Base-by-base conservation (phyloP, 1,284 basidiomycete species). In the Pseudozyma tsukubaensis region DNA sequence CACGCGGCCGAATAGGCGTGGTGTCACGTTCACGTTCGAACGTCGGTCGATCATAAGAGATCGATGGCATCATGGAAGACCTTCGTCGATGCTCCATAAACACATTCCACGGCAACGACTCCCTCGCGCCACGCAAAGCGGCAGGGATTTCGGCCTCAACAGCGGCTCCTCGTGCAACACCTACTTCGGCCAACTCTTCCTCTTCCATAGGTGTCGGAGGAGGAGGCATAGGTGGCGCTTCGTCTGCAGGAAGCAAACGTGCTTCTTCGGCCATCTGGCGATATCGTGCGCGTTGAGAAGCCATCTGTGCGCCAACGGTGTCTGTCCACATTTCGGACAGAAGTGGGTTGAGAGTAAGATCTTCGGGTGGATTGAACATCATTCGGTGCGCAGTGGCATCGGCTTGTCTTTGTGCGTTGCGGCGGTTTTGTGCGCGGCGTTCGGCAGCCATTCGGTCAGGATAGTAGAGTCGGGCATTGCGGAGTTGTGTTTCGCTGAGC, bases 81-180 rank as follows among this genome's bases (percentile, higher is more conserved):
- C 71, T 43, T 40, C 72, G 47, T 19, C 72, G 63, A 3, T 64
- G 63, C 49, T 71, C 68, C 56, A 63, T 59, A 14, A 67, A 70
- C 0, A 68, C 43, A 43, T 75, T 71, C 72, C 72, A 75, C 3
- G 72, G 72, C 4, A 75, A 50, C 12, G 70, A 68, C 11, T 69
- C 71, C 32, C 61, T 42, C 0, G 64, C 47, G 5, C 70, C 70
- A 34, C 70, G 48, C 29, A 66, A 50, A 1, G 53, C 68, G 1
- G 63, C 36, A 39, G 69, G 63, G 9, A 72, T 40, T 34, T 45
- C 55, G 8, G 49, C 40, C 7, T 24, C 50, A 3, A 51, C 61
- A 13, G 68, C 63, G 35, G 68, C 59, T 18, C 70, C 59, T 18
- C 70, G 56, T 6, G 70, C 59, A 0, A 69, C 65, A 0, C 71